Evolutionary conservation across 768 basidiomycete species (phyloP).

Genomic region (Dictyophora rubrovolvata): DNA sequence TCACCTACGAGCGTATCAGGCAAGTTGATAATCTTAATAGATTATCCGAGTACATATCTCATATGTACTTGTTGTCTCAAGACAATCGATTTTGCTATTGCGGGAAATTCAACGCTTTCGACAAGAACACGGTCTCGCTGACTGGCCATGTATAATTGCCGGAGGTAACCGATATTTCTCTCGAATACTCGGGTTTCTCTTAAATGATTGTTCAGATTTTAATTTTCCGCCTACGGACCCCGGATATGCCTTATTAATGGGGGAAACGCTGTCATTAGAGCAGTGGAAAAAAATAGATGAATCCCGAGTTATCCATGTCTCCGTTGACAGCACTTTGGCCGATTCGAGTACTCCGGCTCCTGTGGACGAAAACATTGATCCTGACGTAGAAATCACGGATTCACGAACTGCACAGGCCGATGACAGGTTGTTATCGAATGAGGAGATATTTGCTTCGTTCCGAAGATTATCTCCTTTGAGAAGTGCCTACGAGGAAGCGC

Average conservation of each 20-base stretch:
- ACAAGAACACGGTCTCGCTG: slow-evolving; percentile 26
- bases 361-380: slow-evolving; percentile 47
- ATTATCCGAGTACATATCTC: not conserved
- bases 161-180: slow-evolving; percentile 48
- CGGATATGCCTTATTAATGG: slow-evolving; percentile 68
- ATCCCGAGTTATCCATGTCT: slow-evolving; percentile 65
- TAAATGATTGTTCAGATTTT: slow-evolving; percentile 49
- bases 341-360: slow-evolving; percentile 18
- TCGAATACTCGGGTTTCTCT: slow-evolving; percentile 2
- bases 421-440: slow-evolving; percentile 61
- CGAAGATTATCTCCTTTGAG: slow-evolving; percentile 27
- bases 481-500: slow-evolving; percentile 63
- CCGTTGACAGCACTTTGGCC: slow-evolving; percentile 47
- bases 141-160: slow-evolving; percentile 76
- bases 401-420: slow-evolving; percentile 46
- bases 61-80: slow-evolving; percentile 17
- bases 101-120: slow-evolving; percentile 53
- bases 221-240: slow-evolving; percentile 80
- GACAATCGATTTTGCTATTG: slow-evolving; percentile 70
- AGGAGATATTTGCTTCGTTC: slow-evolving; percentile 47
- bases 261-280: slow-evolving; percentile 41
- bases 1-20: slow-evolving; percentile 80
- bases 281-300: slow-evolving; percentile 43
- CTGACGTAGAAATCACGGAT: slow-evolving; percentile 63
- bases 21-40: slow-evolving; percentile 19